Percentiles rank a stretch among this genome's conserved stretches.
Conservation (phyloP, 2,329 filamentous ascomycete genomes). For the Mycogone perniciosa region DNA sequence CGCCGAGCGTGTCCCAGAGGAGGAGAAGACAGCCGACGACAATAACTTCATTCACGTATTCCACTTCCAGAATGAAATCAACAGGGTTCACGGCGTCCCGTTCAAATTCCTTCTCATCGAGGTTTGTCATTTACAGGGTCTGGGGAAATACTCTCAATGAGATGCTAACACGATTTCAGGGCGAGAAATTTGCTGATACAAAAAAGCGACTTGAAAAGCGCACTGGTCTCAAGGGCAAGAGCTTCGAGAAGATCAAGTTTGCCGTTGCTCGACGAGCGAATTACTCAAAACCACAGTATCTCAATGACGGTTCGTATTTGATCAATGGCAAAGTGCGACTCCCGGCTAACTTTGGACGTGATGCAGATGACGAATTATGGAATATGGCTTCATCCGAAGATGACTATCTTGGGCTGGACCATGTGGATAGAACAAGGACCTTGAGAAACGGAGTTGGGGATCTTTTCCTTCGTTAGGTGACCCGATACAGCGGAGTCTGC, state of each 20-base stretch:
- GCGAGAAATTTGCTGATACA: conserved; percentile 81
- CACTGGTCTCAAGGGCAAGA: conserved; percentile 94
- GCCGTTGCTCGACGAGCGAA: conserved; percentile 65
- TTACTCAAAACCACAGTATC: conserved; percentile 73
- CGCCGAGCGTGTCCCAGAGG: conserved; percentile 73
- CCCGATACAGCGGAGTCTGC: neutral
- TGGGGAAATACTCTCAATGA: neutral
- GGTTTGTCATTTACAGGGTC: conserved; percentile 36
- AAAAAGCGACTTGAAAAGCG: conserved; percentile 91
- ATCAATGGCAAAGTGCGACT: neutral
- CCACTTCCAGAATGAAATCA: conserved; percentile 88
- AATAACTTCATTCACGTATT: conserved; percentile 68
- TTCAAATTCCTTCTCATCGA: conserved; percentile 85
- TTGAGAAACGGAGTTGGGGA: conserved; percentile 56
- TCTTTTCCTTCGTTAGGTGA: conserved; percentile 47
- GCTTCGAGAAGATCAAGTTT: conserved; percentile 98
- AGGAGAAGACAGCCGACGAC: conserved; percentile 55
- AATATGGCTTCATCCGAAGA: conserved; percentile 47
- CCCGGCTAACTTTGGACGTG: conserved; percentile 16
- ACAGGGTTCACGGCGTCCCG: conserved; percentile 76
- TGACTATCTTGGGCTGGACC: conserved; percentile 59
- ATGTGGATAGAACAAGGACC: conserved; percentile 54
- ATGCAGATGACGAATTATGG: conserved; percentile 53
- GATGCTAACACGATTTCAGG: conserved; percentile 38
- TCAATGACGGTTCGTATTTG: conserved; percentile 65